Evolutionary conservation across 257 asterid genomes (phyloP), one percentile per base, ranked within the genome.

Genomic region (Plantago elongata): DNA sequence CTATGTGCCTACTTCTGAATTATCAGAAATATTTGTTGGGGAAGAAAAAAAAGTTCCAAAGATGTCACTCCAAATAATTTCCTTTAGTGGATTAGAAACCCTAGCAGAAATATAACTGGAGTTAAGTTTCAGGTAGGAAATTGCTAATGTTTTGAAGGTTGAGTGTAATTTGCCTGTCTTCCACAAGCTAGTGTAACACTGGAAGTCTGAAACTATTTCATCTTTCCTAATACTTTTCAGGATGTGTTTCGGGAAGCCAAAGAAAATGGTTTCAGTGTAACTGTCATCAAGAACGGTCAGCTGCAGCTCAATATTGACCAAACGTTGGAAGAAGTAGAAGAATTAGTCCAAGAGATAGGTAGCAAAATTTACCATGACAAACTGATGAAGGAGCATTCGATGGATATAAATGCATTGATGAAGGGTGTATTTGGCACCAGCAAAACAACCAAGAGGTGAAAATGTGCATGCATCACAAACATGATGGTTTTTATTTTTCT

Each of bases 191-290:
- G 40, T 3, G 4, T 4, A 4, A 34, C 8, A 34, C 8, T 34
- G 40, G 7, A 5, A 34, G 5, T 34, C n/a, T n/a, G n/a, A n/a
- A 34, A 34, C 40, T n/a, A n/a, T n/a, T 34, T 34, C 40, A 34
- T 1, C 40, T 34, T 34, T 34, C 40, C 8, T 34, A 6, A 34
- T 43, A 22, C 48, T 65, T 62, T 67, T 72, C 78, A 93, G 99
- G 99, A 93, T 81, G 92, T 92, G 34, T 89, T 81, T 66, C 82
- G 87, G 4, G 99, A 89, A 29, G 95, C 99, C 67, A 87, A 92
- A 73, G 83, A 79, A 29, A 92, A 83, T 65, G 96, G 95, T 58
- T 93, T 89, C 75, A 75, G 84, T 63, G 95, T 87, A 38, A 87
- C 97, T n/a, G 97, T 93, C 17, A 77, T 93, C 65, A 80, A 89